These are phyloP conservation scores for Leccinum variicolor DNA, from an alignment of 768 basidiomycete genomes.

Conservation along the genomic window DNA sequence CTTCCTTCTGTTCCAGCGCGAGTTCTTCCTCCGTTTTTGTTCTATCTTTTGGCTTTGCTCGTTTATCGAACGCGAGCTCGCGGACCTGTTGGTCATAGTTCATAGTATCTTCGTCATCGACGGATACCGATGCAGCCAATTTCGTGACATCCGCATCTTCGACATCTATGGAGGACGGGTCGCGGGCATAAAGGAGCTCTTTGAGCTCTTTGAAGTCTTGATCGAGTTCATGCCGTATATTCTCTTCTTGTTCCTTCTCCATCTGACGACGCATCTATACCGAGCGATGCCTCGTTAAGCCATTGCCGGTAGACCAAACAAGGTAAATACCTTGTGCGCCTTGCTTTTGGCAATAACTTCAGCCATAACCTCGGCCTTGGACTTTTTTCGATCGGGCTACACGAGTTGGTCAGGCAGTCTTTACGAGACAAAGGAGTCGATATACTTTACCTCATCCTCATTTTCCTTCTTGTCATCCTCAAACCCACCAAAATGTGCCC, in stretches of 20 bases:
- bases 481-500: constrained; percentile 85
- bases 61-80: constrained; percentile 88
- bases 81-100: constrained; percentile 93
- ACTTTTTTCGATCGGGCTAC: constrained; percentile 82
- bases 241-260: constrained; percentile 81
- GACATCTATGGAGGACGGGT: constrained; percentile 42
- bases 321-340: constrained; percentile 71
- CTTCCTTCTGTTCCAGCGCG: constrained; percentile 83
- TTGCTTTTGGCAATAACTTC: constrained; percentile 98
- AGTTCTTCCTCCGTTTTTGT: constrained; percentile 97
- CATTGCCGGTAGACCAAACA: not conserved
- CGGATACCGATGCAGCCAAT: not conserved
- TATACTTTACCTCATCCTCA: constrained; percentile 44
- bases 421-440: not conserved
- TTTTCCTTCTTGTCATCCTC: constrained; percentile 59
- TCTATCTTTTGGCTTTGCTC: constrained; percentile 91
- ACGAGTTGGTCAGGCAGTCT: not conserved
- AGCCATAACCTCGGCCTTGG: constrained; percentile 95
- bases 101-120: constrained; percentile 33
- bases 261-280: constrained; percentile 82
- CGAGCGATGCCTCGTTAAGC: not conserved
- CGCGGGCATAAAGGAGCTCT: constrained; percentile 61
- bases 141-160: constrained; percentile 23
- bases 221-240: constrained; percentile 84
- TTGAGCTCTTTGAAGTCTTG: constrained; percentile 81